Base-by-base conservation (phyloP, 257 asterid genomes). In the Fraxinus anomala region DNA sequence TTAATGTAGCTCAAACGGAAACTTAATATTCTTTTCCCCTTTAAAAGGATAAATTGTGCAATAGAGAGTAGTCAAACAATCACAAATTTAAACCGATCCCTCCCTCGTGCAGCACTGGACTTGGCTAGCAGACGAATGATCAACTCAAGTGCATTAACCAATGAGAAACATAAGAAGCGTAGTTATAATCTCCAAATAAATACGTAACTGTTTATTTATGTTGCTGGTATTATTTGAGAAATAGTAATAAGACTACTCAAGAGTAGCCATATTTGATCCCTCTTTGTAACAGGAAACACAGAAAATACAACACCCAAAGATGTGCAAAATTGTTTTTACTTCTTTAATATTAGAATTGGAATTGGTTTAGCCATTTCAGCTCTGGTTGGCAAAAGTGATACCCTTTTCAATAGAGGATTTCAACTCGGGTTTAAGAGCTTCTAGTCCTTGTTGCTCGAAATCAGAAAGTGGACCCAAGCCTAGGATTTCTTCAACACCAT, bases 401-500 rank as follows among this genome's bases (percentile, higher is more conserved):
- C 92, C 92, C 76, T 88, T 88, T 66, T 88, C 90, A 39, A 88
- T 88, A 61, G 92, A 88, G 65, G 86, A 24, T 72, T 77, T 80
- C 21, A 88, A 81, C 75, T 88, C 92, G 0, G 86, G 86, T 82
- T 84, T 83, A 17, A 88, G 85, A 61, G 88, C 89, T 77, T 88
- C 89, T 54, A 88, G 75, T 28, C 92, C 92, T 75, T 83, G 78
- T 72, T 88, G 82, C 83, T 88, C 92, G 0, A 2, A 88, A n/a
- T 86, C 92, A 4, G 89, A 72, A 12, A 86, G 86, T 1, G 83
- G 69, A 28, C 90, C 90, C 73, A 88, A 65, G 3, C 89, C 92
- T n/a, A 86, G 76, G 24, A 88, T 82, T 81, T 88, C 92, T 68
- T 88, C 90, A 59, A 86, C 90, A 2, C 92, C 92, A 42, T 86